Percentiles rank a stretch among this genome's conserved stretches.
Conservation (phyloP, 257 asterid species). For the Solanum medicagineum region DNA sequence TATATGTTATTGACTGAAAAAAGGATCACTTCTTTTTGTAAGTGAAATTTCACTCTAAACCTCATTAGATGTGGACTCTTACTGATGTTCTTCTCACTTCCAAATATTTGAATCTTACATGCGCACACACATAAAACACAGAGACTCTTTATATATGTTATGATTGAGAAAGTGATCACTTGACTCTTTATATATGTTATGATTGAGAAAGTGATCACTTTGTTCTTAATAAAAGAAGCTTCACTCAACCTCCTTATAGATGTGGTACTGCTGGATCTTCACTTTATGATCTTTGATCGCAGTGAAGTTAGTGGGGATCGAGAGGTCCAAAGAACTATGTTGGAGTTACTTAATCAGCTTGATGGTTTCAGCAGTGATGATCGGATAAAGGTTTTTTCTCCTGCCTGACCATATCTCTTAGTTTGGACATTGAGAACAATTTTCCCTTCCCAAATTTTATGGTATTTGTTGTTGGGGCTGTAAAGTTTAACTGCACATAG, state of each 20-base stretch:
- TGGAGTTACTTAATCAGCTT: constrained; percentile 84
- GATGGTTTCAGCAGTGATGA: constrained; percentile 96
- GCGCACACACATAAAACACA: neutral
- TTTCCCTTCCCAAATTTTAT: neutral
- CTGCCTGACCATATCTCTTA: neutral
- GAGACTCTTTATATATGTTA: too few relatives aligned
- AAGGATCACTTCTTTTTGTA: neutral
- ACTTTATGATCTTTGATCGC: constrained; percentile 11
- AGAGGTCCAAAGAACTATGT: constrained; percentile 88
- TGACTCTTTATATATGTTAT: neutral
- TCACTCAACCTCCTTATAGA: neutral
- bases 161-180: neutral
- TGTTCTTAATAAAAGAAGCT: neutral
- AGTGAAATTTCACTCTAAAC: neutral
- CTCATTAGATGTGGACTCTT: neutral
- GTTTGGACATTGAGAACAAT: neutral
- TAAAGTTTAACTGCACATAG: neutral
- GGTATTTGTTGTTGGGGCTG: neutral
- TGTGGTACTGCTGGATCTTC: neutral
- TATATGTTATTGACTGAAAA: neutral
- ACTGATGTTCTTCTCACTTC: neutral
- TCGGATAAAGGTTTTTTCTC: constrained; percentile 48
- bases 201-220: neutral
- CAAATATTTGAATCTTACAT: neutral
- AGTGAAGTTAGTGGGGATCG: constrained; percentile 94